A percentile compares a stretch with the other conserved stretches of the same genome.
Conservation (phyloP, 2,329 filamentous ascomycete species). For the Triangularia verruculosa region DNA sequence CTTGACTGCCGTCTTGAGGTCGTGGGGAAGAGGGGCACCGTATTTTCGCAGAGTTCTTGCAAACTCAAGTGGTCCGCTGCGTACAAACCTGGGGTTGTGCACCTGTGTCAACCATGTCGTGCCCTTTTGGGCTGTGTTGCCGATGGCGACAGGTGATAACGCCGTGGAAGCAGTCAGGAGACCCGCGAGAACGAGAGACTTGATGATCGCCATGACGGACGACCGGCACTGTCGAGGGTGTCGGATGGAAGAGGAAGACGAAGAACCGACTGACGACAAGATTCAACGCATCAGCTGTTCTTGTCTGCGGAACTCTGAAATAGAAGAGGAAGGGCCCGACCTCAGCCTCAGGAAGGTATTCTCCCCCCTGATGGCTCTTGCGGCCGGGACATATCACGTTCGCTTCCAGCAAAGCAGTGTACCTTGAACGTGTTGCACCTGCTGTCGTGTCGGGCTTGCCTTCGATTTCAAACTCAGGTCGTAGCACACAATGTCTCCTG, state of each 20-base stretch:
- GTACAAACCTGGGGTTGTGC: constrained; percentile 36
- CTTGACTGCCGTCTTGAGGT: constrained; percentile 30
- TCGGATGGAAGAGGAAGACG: neutral
- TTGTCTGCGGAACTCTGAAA: neutral
- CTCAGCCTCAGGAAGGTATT: neutral
- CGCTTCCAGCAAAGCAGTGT: neutral
- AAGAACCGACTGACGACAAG: neutral
- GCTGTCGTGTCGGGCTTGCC: neutral
- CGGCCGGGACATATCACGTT: neutral
- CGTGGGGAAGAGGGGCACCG: constrained; percentile 33
- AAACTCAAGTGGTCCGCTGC: constrained; percentile 35
- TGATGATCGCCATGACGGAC: constrained; percentile 12
- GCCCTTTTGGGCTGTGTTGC: constrained; percentile 6
- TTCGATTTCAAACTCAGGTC: neutral
- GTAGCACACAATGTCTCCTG: neutral
- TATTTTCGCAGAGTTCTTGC: constrained; percentile 40
- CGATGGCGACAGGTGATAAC: neutral
- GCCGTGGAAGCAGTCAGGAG: constrained; percentile 12
- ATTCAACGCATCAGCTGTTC: neutral
- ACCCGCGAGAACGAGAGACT: constrained; percentile 9
- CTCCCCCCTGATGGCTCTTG: neutral
- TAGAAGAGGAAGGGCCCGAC: neutral
- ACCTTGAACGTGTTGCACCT: neutral
- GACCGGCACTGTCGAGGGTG: neutral
- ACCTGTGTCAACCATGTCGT: constrained; percentile 37